phyloP scores from a whole-genome alignment of 2,329 filamentous ascomycete genomes.

The Cyphellophora europaea region DNA sequence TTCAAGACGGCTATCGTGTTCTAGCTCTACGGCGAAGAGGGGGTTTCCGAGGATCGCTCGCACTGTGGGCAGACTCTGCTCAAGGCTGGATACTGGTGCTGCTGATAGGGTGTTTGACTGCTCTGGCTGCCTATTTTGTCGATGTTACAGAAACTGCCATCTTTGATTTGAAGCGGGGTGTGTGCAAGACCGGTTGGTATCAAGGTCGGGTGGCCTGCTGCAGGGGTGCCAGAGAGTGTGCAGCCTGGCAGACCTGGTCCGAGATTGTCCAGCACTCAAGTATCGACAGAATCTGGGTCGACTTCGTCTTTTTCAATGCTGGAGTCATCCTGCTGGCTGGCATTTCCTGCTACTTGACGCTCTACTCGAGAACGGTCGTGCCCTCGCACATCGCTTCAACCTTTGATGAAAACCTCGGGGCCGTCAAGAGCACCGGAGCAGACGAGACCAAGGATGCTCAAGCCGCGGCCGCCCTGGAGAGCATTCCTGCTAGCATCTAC shows the following conservation, averaged over 20 bases:
- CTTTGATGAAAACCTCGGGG: conserved; percentile 84
- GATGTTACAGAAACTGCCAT: conserved; percentile 76
- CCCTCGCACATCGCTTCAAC: conserved; percentile 74
- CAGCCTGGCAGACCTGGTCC: conserved; percentile 57
- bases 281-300: conserved; percentile 50
- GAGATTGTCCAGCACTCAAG: conserved; percentile 47
- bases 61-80: conserved; percentile 70
- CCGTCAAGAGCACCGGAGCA: conserved; percentile 35
- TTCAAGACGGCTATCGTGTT: conserved; percentile 83
- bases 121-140: conserved; percentile 76
- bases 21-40: conserved; percentile 73
- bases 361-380: conserved; percentile 88
- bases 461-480: conserved; percentile 24
- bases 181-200: conserved; percentile 66
- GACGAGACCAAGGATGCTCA: conserved; percentile 36
- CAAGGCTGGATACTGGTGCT: conserved; percentile 94
- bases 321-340: conserved; percentile 62
- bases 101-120: conserved; percentile 77
- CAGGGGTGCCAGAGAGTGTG: conserved; percentile 42
- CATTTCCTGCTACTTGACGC: conserved; percentile 66
- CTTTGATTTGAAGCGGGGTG: conserved; percentile 87
- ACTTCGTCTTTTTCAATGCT: conserved; percentile 66
- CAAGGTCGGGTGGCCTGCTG: conserved; percentile 62
- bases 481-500: conserved; percentile 50
- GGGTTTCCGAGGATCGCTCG: conserved; percentile 72